A percentile compares a stretch with the other conserved stretches of the same genome.
phyloP scores from a whole-genome alignment of 2,329 filamentous ascomycete genomes.

The Verticillium isaacii region DNA sequence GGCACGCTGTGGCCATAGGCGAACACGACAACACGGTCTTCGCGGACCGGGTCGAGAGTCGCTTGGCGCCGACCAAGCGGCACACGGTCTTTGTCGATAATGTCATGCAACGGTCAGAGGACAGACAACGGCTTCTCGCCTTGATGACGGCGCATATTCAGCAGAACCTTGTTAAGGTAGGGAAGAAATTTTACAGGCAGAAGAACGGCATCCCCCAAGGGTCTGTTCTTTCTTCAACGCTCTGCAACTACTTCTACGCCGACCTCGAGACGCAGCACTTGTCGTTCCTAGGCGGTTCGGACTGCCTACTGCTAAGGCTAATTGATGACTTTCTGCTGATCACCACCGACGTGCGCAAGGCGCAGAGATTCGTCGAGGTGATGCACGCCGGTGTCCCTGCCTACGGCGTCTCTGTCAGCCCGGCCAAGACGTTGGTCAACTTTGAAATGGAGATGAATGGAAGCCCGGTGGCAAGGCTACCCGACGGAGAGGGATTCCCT shows the following conservation, averaged over 20 bases:
- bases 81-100: constrained; percentile 77
- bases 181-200: constrained; percentile 84
- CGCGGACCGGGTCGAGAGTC: constrained; percentile 35
- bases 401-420: constrained; percentile 77
- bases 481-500: constrained; percentile 55
- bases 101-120: constrained; percentile 51
- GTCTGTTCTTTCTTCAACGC: constrained; percentile 76
- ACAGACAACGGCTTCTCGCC: constrained; percentile 56
- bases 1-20: constrained; percentile 44
- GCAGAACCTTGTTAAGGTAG: constrained; percentile 81
- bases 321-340: constrained; percentile 94
- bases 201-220: constrained; percentile 89
- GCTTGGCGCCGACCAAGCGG: constrained; percentile 39
- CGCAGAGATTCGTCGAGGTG: constrained; percentile 64
- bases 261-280: constrained; percentile 71
- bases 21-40: constrained; percentile 38
- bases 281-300: constrained; percentile 53
- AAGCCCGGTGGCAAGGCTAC: constrained; percentile 42
- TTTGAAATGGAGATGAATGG: constrained; percentile 63
- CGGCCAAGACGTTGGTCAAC: constrained; percentile 77
- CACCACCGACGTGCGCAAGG: constrained; percentile 63
- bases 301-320: constrained; percentile 70
- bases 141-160: constrained; percentile 77
- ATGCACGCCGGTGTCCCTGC: constrained; percentile 77
- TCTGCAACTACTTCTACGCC: constrained; percentile 97